A percentile compares a stretch with the other conserved stretches of the same genome.
Evolutionary conservation across 257 asterid species (phyloP).

Genomic region (Avicennia marina): DNA sequence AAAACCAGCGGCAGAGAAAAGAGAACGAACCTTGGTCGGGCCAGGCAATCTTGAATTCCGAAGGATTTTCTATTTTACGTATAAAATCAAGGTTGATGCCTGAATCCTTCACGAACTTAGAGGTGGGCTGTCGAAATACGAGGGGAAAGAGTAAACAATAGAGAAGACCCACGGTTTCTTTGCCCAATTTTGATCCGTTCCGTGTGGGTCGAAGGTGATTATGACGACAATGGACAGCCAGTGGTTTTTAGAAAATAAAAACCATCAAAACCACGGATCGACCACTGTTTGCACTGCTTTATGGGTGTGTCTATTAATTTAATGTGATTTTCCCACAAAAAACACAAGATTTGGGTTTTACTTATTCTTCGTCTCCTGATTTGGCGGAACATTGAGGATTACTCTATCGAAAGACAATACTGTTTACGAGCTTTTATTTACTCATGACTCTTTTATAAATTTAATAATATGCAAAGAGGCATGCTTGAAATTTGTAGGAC

Average conservation of each 20-base stretch:
- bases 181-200: no score
- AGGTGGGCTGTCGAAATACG: constrained; percentile 16
- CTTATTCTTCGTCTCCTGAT: no score
- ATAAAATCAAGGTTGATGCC: constrained; percentile 11
- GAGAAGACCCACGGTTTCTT: constrained; percentile 27
- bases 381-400: no score
- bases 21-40: constrained; percentile 14
- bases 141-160: constrained; percentile 20
- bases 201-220: no score
- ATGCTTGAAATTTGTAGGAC: no score
- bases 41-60: constrained; percentile 18
- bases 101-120: constrained; percentile 3
- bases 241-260: constrained; percentile 4
- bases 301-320: background rate
- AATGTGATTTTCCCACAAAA: constrained; percentile 12
- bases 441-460: no score
- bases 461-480: no score
- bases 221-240: background rate
- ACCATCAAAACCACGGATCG: constrained; percentile 25
- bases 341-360: constrained; percentile 17
- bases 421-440: no score
- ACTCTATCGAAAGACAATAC: no score
- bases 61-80: background rate
- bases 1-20: background rate
- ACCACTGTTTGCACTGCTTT: constrained; percentile 14